These are phyloP conservation scores for Neoscytalidium dimidiatum DNA, from an alignment of 2,329 filamentous ascomycete genomes.

Conservation along the genomic window DNA sequence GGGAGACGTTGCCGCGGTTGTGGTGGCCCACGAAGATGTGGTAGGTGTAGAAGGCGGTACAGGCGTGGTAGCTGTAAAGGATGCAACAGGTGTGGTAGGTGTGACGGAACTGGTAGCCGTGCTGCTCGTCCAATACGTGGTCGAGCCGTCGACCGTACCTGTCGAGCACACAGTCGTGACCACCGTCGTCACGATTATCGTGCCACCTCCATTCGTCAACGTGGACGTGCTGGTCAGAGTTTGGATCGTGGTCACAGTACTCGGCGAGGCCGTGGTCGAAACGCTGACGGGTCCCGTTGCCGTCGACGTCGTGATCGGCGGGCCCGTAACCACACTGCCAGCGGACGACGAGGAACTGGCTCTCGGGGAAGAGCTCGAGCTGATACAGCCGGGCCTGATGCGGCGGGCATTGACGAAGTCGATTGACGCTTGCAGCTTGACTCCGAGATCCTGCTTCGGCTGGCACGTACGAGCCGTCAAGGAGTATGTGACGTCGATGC, in stretches of 20 bases:
- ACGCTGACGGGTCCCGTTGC: background rate
- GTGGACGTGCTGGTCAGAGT: background rate
- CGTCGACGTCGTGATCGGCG: background rate
- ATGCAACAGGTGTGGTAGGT: background rate
- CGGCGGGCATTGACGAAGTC: background rate
- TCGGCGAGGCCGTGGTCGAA: background rate
- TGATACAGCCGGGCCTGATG: background rate
- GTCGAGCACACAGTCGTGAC: slow-evolving; percentile 8
- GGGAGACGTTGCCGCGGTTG: background rate
- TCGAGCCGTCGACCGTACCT: background rate
- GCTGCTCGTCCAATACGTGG: slow-evolving; percentile 10
- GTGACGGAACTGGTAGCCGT: background rate
- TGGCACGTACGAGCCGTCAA: background rate
- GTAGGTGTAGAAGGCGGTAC: background rate
- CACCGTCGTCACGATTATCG: background rate
- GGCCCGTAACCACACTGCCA: no score
- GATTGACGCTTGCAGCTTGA: background rate
- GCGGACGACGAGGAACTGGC: no score
- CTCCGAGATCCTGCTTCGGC: background rate
- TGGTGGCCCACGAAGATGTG: background rate
- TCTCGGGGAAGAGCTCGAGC: background rate
- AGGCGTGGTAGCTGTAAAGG: background rate
- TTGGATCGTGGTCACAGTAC: slow-evolving; percentile 8
- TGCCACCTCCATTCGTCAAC: background rate
- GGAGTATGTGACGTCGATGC: background rate